Percentiles rank a stretch among this genome's conserved stretches.
Conservation (phyloP, 2,329 filamentous ascomycete genomes). For the Aspergillus quadrilineatus region DNA sequence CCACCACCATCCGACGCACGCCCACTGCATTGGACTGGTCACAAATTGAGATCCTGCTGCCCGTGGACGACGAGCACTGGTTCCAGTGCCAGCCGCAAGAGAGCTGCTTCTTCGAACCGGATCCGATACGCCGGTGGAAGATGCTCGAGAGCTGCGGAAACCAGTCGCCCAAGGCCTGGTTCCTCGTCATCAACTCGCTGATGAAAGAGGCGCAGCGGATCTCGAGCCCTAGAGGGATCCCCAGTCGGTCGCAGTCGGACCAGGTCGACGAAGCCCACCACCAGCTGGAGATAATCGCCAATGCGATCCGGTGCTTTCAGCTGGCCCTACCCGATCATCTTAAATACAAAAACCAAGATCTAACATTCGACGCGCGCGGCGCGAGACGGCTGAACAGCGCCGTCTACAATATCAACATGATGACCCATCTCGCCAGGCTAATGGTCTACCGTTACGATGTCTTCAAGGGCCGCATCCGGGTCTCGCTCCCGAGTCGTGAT, state of each 20-base stretch:
- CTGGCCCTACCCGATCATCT: constrained; percentile 31
- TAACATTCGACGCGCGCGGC: constrained; percentile 25
- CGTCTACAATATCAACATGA: neutral
- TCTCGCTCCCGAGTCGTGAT: neutral
- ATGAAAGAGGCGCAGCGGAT: constrained; percentile 39
- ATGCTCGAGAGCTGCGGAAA: constrained; percentile 31
- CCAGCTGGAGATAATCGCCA: constrained; percentile 31
- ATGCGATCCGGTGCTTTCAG: constrained; percentile 33
- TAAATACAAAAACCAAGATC: constrained; percentile 30
- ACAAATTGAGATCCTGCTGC: constrained; percentile 39
- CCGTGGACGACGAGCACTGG: constrained; percentile 38
- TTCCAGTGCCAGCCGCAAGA: constrained; percentile 24
- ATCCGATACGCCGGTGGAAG: constrained; percentile 36
- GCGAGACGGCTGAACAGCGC: neutral
- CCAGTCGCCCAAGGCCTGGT: constrained; percentile 39
- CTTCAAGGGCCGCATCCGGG: neutral
- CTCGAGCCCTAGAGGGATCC: neutral
- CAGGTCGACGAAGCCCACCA: constrained; percentile 18
- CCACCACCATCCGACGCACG: constrained; percentile 39
- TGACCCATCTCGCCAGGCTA: neutral
- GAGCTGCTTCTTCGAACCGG: constrained; percentile 31
- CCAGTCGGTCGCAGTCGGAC: neutral
- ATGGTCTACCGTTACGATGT: neutral
- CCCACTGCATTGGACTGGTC: constrained; percentile 39
- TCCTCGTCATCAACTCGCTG: constrained; percentile 41